Base-by-base conservation (phyloP, 768 basidiomycete genomes). In the Termitomyces sp. region DNA sequence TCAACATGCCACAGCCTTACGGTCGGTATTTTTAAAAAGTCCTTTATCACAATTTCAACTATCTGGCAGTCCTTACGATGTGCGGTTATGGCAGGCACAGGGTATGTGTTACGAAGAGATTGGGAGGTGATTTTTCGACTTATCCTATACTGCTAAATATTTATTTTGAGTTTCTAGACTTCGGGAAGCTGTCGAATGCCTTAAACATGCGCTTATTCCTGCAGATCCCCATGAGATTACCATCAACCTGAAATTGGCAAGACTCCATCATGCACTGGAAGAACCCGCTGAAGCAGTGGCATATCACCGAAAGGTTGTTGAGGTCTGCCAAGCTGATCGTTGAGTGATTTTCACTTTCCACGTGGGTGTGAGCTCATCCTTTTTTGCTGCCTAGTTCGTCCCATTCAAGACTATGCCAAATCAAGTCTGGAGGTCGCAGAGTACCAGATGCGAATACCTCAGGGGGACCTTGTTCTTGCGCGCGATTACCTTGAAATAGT, bases 41-140 rank as follows among this genome's bases (percentile, higher is more conserved):
- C 35, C 33, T 22, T 26, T 33, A 30, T 40, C 30, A 36, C 36
- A 57, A 36, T n/a, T 28, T 64, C 14, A 58, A 59, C 12, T 45
- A 20, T 44, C 57, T 6, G 10, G 30, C 58, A 96, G 94, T 42
- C 95, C 97, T 5, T 98, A 97, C 69, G 97, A 98, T 70, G 88
- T 94, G 38, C 85, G 97, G 38, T 80, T 98, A 73, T 98, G 97
- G 97, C 90, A 92, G 65, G 94, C 94, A 8, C 85, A 97, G 64
- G 95, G 90, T 5, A 85, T 87, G 64, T 96, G 94, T 64, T 98
- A 98, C 70, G 92, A 95, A 71, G 91, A 94, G 68, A 84, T 97
- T 63, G 86, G 88, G 66, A 80, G 87, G 94, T 92, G 64, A 61
- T 80, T 70, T 38, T 58, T 44, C n/a, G 30, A 48, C 16, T 47